Evolutionary conservation across 2,329 filamentous ascomycete species (phyloP).

Genomic region (Thermomyces lanuginosus): DNA sequence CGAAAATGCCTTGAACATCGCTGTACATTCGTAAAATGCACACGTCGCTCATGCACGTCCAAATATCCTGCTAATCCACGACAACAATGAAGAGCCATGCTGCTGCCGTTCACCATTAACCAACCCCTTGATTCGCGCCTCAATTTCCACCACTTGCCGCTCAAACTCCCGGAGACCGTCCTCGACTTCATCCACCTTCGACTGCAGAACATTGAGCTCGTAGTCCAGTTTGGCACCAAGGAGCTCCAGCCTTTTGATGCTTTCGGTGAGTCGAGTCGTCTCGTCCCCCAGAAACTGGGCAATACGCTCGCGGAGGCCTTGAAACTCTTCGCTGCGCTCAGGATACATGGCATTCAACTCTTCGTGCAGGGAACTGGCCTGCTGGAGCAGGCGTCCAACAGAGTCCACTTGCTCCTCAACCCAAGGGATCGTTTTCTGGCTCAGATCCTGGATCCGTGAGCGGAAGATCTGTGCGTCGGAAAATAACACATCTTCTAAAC

Average conservation of each 20-base stretch:
- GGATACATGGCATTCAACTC: slow-evolving; percentile 52
- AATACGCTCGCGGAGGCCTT: slow-evolving; percentile 48
- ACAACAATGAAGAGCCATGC: slow-evolving; percentile 44
- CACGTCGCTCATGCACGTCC: too few relatives aligned
- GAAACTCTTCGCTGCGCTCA: slow-evolving; percentile 53
- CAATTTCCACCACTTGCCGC: slow-evolving; percentile 56
- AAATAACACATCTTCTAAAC: slow-evolving; percentile 23
- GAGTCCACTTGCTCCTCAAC: slow-evolving; percentile 26
- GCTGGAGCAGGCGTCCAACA: slow-evolving; percentile 44
- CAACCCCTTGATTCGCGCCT: slow-evolving; percentile 46
- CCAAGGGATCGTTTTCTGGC: slow-evolving; percentile 24
- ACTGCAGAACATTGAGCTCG: slow-evolving; percentile 64
- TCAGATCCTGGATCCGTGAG: slow-evolving; percentile 22
- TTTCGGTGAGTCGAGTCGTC: slow-evolving; percentile 50
- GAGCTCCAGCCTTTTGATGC: slow-evolving; percentile 61
- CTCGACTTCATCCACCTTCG: slow-evolving; percentile 74
- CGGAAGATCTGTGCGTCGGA: slow-evolving; percentile 21
- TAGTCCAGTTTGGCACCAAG: slow-evolving; percentile 79
- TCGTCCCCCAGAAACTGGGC: slow-evolving; percentile 56
- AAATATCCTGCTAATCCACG: slow-evolving; percentile 32
- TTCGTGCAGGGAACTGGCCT: slow-evolving; percentile 46
- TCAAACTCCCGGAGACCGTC: slow-evolving; percentile 67
- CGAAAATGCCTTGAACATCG: neutral
- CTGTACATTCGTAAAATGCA: slow-evolving; percentile 4
- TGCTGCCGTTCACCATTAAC: slow-evolving; percentile 48